phyloP scores from a whole-genome alignment of 2,329 filamentous ascomycete species.

The Basipetospora chlamydospora region DNA sequence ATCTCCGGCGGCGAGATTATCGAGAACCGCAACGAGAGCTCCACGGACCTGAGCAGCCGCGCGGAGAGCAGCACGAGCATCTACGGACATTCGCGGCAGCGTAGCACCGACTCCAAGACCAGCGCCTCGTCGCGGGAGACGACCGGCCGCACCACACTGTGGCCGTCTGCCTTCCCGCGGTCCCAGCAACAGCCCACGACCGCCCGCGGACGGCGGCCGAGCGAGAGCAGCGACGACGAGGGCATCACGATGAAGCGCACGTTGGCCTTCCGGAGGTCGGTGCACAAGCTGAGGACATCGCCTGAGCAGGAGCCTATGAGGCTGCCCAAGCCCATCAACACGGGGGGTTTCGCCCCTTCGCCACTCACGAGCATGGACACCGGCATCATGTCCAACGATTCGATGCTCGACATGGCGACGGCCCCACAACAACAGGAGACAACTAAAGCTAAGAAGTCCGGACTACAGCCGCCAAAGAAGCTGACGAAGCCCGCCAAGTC shows the following conservation, averaged over 20 bases:
- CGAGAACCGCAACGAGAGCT: constrained; percentile 37
- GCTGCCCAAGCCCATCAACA: constrained; percentile 39
- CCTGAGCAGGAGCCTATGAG: constrained; percentile 24
- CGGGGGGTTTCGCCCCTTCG: constrained; percentile 26
- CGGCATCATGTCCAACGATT: constrained; percentile 23
- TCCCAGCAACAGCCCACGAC: constrained; percentile 9
- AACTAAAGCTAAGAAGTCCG: constrained; percentile 15
- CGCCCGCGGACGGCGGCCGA: constrained; percentile 26
- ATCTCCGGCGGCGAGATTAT: constrained; percentile 49
- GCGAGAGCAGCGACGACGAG: constrained; percentile 43
- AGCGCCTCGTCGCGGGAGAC: constrained; percentile 26
- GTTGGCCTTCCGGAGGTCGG: constrained; percentile 39
- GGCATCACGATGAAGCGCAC: constrained; percentile 30
- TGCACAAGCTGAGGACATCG: constrained; percentile 32
- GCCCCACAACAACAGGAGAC: constrained; percentile 22
- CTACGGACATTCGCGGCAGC: constrained; percentile 16
- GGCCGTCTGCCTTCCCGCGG: constrained; percentile 39
- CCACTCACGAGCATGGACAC: constrained; percentile 43
- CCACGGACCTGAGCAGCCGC: constrained; percentile 21
- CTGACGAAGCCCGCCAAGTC: constrained; percentile 38
- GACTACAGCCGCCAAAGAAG: constrained; percentile 31
- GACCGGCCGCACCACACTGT: constrained; percentile 29
- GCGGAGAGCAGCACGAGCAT: constrained; percentile 37
- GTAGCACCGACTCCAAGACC: constrained; percentile 28
- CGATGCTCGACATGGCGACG: constrained; percentile 21